These are phyloP conservation scores for Kwoniella pini DNA, from an alignment of 768 basidiomycete species.

Conservation along the genomic window DNA sequence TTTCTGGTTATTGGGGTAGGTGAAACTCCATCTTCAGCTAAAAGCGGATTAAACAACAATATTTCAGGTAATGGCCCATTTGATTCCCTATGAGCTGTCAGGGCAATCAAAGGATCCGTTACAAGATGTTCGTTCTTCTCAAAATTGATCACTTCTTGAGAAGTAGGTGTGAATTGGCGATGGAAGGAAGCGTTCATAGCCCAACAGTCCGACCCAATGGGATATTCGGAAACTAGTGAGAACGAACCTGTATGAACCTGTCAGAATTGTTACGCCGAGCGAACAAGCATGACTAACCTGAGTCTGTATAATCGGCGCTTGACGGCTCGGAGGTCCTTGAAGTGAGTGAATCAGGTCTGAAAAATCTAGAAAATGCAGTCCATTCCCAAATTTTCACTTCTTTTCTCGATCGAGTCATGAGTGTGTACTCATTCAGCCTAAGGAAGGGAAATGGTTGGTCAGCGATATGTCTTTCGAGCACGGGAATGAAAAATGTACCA, in stretches of 20 bases:
- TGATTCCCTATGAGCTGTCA: neutral
- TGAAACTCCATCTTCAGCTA: neutral
- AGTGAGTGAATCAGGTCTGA: neutral
- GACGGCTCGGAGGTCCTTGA: neutral
- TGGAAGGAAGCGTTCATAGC: constrained; percentile 1
- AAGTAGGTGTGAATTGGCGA: constrained; percentile 1
- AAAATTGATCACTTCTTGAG: neutral
- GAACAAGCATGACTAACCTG: constrained; percentile 8
- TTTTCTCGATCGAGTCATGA: constrained; percentile 14
- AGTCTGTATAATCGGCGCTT: constrained; percentile 13
- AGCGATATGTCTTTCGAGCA: neutral
- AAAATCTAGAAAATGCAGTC: constrained; percentile 24
- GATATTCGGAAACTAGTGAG: neutral
- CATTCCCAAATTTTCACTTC: constrained; percentile 31
- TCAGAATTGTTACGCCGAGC: neutral
- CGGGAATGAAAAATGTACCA: constrained; percentile 16
- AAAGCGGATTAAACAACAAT: constrained; percentile 9
- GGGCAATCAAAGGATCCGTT: constrained; percentile 11
- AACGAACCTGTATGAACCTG: constrained; percentile 7
- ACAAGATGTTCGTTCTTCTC: neutral
- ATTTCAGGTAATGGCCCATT: neutral
- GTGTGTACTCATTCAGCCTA: constrained; percentile 25
- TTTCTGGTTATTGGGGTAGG: neutral
- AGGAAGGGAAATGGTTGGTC: neutral
- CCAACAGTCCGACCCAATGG: constrained; percentile 3